Base-by-base conservation (phyloP, 345 rosid species). In the Syzygium jambos region DNA sequence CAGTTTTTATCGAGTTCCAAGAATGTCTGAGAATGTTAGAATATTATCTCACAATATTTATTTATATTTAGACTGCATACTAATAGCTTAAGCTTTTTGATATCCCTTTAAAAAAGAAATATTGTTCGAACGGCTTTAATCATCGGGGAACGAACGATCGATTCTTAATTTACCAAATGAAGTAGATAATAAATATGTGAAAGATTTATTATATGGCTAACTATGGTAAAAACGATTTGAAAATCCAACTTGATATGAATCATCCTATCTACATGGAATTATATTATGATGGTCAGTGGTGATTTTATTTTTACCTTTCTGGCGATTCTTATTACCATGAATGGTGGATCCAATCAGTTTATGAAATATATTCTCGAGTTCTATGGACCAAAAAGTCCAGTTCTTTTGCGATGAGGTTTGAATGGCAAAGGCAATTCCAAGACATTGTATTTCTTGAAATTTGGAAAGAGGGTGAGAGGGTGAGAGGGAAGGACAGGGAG, bases 351-450 rank as follows among this genome's bases (percentile, higher is more conserved):
- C 54, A 15, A 16, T 52, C 17, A 15, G 19, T 52, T 15, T 52
- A 52, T 52, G 55, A 5, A 19, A 30, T 10, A 17, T 17, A 1
- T 68, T 21, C 46, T 68, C 19, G 78, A 68, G 46, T 30, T 34
- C 34, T 6, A n/a, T 22, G 56, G 34, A 84, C 38, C 2, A 52
- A 15, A 84, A 51, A 51, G 14, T 63, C 43, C 63, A 11, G 30
- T 63, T 14, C 9, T n/a, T 25, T 57, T 84, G 88, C n/a, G 92
- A 86, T 89, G 89, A 63, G 86, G 25, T 51, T 84, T 89, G 88
- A 61, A 85, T 87, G 89, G 89, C 84, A 52, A 30, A 9, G 52
- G 41, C 34, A 6, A n/a, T 17, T n/a, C 27, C 49, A 34, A 19
- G 80, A 73, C 80, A 73, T 17, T 73, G 8, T 34, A 22, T 19